Percentiles rank a stretch among this genome's conserved stretches.
Evolutionary conservation across 192 early-diverging fungal species (phyloP).

Genomic region (Coemansia aciculifera): DNA sequence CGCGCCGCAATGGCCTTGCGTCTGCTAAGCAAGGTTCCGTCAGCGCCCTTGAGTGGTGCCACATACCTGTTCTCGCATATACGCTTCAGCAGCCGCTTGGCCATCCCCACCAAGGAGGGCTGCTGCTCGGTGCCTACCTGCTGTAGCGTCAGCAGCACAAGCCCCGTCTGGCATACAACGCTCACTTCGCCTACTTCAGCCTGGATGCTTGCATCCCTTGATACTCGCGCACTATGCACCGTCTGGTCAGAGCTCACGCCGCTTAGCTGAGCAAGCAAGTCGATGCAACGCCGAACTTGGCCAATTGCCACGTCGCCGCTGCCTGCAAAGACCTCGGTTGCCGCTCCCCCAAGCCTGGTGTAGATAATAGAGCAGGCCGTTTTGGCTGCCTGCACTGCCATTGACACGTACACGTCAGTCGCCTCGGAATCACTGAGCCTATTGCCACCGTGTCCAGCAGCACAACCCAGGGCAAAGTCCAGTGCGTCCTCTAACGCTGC

Average conservation of each 20-base stretch:
- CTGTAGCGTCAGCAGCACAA: slow-evolving; percentile 30
- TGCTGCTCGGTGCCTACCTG: slow-evolving; percentile 15
- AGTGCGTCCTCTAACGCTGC: slow-evolving; percentile 38
- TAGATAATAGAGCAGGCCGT: slow-evolving; percentile 33
- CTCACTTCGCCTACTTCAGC: slow-evolving; percentile 9
- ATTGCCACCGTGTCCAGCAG: neutral
- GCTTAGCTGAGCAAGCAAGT: slow-evolving; percentile 10
- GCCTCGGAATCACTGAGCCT: neutral
- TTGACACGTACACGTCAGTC: neutral
- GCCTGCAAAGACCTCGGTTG: neutral
- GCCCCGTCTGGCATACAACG: slow-evolving; percentile 13
- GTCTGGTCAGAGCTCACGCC: neutral
- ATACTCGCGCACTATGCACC: neutral
- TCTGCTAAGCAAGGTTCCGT: slow-evolving; percentile 5
- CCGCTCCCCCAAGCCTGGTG: slow-evolving; percentile 28
- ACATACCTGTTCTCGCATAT: neutral
- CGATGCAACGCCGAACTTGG: slow-evolving; percentile 23
- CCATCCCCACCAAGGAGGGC: slow-evolving; percentile 5
- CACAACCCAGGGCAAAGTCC: neutral
- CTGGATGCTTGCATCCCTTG: neutral
- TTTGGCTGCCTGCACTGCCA: slow-evolving; percentile 24
- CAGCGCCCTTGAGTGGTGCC: neutral
- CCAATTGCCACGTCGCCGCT: neutral
- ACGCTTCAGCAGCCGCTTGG: slow-evolving; percentile 10
- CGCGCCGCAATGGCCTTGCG: slow-evolving; percentile 29